phyloP scores from a whole-genome alignment of 495 filamentous ascomycete genomes.

The Neurospora intermedia region DNA sequence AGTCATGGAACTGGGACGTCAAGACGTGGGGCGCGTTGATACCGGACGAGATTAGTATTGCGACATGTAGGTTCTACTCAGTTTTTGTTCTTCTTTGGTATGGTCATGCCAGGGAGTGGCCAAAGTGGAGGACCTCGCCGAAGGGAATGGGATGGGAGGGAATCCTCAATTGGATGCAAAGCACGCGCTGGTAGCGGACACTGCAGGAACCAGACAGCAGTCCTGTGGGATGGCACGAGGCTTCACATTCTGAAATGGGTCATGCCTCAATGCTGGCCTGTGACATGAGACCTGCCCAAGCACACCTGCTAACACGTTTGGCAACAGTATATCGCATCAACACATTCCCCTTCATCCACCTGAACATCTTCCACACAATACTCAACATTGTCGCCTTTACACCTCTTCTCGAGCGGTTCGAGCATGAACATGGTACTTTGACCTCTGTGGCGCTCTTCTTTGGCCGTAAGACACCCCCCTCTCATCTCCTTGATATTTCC shows the following conservation, averaged over 20 bases:
- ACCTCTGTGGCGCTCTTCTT: conserved; percentile 72
- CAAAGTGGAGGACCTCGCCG: background rate
- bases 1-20: conserved; percentile 45
- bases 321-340: conserved; percentile 79
- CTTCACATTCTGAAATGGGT: background rate
- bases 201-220: background rate
- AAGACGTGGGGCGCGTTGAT: conserved; percentile 65
- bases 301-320: background rate
- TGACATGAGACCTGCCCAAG: background rate
- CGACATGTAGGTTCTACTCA: conserved; percentile 53
- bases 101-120: background rate
- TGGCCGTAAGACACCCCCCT: conserved; percentile 54
- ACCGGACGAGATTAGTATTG: conserved; percentile 60
- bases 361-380: conserved; percentile 64
- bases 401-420: conserved; percentile 84
- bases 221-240: background rate
- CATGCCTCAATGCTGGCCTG: background rate
- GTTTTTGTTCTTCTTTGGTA: background rate
- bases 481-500: background rate
- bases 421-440: conserved; percentile 88
- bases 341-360: conserved; percentile 83
- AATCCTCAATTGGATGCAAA: background rate
- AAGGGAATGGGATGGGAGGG: background rate
- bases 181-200: background rate
- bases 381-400: conserved; percentile 71